Base-by-base conservation (phyloP, 176 grass and related monocot species). In the Avena atlantica region DNA sequence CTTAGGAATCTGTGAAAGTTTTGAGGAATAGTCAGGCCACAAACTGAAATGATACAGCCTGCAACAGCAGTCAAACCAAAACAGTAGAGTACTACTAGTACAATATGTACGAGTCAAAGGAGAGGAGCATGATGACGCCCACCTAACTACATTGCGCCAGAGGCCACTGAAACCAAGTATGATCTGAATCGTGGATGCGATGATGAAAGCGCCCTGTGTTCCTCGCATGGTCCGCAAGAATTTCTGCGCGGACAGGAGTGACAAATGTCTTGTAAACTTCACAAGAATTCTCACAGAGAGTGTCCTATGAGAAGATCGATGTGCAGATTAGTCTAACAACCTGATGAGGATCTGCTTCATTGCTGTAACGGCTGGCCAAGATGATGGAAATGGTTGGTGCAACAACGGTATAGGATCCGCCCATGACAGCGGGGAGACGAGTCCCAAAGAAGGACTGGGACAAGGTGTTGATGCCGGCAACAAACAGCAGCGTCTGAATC, bases 91-190 rank as follows among this genome's bases (percentile, higher is more conserved):
- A 2, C 23, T 19, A 53, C 0, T 42, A 42, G 40, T 42, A 58
- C 47, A 40, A 2, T 23, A 53, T 56, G 2, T 53, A 68, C 19
- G 53, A 79, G 19, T n/a, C 71, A 2, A 19, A 14, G 73, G 9
- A 4, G 9, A 49, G 42, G 53, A n/a, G 20, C 9, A 60, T 64
- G 19, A 74, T 40, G 66, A 64, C 82, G n/a, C 84, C 59, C 53
- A 98, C 96, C 90, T 92, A 29, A 87, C 84, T 60, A 96, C 93
- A 78, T 94, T 95, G n/a, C 96, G 88, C 92, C 96, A 94, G 80
- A 95, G 93, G n/a, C 93, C 96, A 57, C 92, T 98, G 31, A 98
- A 98, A 84, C 96, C 96, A 89, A 98, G 86, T 55, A 95, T 86
- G 82, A 95, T 98, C 72, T 95, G 96, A 57, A 98, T 87, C 2